A percentile compares a stretch with the other conserved stretches of the same genome.
These are phyloP conservation scores for Serendipita indica DNA, from an alignment of 768 basidiomycete genomes.

Conservation along the genomic window DNA sequence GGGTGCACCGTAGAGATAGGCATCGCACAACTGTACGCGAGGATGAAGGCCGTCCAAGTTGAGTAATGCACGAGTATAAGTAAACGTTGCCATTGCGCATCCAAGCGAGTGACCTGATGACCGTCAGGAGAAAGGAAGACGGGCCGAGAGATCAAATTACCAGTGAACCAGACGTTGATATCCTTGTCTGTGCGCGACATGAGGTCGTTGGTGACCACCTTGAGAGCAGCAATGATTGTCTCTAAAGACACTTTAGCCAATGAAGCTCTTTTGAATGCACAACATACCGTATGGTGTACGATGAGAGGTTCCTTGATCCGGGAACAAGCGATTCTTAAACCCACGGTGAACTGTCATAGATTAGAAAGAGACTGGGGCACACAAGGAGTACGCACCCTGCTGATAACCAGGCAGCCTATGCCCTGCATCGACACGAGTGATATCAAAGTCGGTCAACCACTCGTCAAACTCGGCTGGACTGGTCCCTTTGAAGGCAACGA, in stretches of 20 bases:
- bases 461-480: constrained; percentile 17
- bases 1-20: constrained; percentile 17
- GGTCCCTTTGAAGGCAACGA: constrained; percentile 18
- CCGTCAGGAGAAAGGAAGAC: neutral
- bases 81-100: constrained; percentile 16
- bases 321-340: constrained; percentile 16
- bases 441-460: constrained; percentile 17
- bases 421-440: constrained; percentile 14
- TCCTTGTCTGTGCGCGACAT: constrained; percentile 13
- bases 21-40: constrained; percentile 15
- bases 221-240: constrained; percentile 16
- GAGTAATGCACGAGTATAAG: constrained; percentile 16
- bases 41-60: constrained; percentile 14
- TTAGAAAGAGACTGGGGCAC: too few species aligned
- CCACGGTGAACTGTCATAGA: constrained; percentile 15
- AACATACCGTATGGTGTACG: constrained; percentile 14
- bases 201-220: constrained; percentile 13
- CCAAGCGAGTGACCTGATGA: constrained; percentile 17
- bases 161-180: constrained; percentile 14
- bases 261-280: too few species aligned
- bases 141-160: neutral
- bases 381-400: too few species aligned
- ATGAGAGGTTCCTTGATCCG: constrained; percentile 9
- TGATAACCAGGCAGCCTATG: constrained; percentile 16
- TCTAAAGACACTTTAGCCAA: neutral